Conservation (phyloP, 1,139 yeast genomes). For the Scheffersomyces stambukii region DNA sequence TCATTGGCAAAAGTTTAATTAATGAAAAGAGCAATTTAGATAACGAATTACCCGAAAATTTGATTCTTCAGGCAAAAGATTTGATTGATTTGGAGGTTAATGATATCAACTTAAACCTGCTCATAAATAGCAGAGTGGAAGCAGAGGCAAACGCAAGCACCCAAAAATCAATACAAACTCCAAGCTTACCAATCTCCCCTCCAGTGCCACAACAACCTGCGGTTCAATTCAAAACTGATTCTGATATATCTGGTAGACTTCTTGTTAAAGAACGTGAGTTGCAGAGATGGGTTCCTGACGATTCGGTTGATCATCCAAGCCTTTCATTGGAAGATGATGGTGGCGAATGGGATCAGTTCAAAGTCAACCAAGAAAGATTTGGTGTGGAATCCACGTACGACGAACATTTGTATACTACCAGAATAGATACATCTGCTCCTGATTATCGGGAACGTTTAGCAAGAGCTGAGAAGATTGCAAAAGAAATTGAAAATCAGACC, state of each 20-base stretch:
- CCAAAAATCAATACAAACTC: not conserved
- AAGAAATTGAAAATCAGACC: constrained; percentile 70
- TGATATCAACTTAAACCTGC: constrained; percentile 34
- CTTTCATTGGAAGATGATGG: constrained; percentile 37
- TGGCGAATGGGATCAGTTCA: constrained; percentile 85
- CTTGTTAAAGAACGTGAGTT: constrained; percentile 63
- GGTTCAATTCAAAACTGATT: constrained; percentile 67
- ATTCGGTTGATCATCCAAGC: constrained; percentile 21
- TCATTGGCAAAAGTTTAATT: constrained; percentile 27
- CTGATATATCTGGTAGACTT: constrained; percentile 61
- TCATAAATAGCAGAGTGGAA: constrained; percentile 8
- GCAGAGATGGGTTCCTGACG: constrained; percentile 84
- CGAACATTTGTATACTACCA: constrained; percentile 86
- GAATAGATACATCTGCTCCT: constrained; percentile 70
- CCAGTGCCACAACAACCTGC: not conserved
- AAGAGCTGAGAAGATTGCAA: constrained; percentile 75
- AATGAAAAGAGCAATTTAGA: constrained; percentile 29
- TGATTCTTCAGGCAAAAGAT: constrained; percentile 56
- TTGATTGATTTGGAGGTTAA: constrained; percentile 59
- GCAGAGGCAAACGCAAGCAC: not conserved
- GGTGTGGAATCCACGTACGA: constrained; percentile 86
- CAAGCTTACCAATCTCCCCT: no score
- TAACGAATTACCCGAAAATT: constrained; percentile 35
- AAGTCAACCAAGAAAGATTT: constrained; percentile 80
- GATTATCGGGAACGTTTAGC: constrained; percentile 62